A percentile compares a stretch with the other conserved stretches of the same genome.
Conservation (phyloP, 176 grass and related monocot species). For the Bonia amplexicaulis region DNA sequence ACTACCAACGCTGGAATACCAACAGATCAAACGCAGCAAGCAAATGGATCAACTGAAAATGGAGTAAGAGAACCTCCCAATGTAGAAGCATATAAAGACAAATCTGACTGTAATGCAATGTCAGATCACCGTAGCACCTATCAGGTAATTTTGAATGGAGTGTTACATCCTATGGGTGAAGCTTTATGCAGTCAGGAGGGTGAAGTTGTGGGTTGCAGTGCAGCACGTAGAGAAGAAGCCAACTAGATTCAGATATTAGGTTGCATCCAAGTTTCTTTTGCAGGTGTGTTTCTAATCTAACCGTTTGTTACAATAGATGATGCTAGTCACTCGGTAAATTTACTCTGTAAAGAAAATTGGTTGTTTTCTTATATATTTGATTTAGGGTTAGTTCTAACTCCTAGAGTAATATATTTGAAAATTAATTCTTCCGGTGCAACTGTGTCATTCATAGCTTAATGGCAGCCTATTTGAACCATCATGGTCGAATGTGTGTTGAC, state of each 20-base stretch:
- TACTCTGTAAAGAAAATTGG: background rate
- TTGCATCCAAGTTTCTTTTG: constrained; percentile 47
- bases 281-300: constrained; percentile 43
- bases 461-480: background rate
- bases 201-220: constrained; percentile 26
- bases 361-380: constrained; percentile 12
- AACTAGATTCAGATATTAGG: constrained; percentile 40
- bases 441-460: background rate
- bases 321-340: constrained; percentile 4
- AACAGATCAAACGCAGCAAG: constrained; percentile 22
- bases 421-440: background rate
- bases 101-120: background rate
- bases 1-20: background rate
- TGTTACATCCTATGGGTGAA: constrained; percentile 31
- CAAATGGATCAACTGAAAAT: constrained; percentile 19
- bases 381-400: background rate
- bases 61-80: background rate
- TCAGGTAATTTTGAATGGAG: constrained; percentile 27
- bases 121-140: background rate
- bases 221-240: constrained; percentile 29
- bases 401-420: background rate
- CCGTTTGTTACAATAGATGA: background rate
- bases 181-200: constrained; percentile 10
- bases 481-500: background rate
- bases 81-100: constrained; percentile 16